phyloP scores from a whole-genome alignment of 1,284 basidiomycete genomes.

The Agroathelia rolfsii region DNA sequence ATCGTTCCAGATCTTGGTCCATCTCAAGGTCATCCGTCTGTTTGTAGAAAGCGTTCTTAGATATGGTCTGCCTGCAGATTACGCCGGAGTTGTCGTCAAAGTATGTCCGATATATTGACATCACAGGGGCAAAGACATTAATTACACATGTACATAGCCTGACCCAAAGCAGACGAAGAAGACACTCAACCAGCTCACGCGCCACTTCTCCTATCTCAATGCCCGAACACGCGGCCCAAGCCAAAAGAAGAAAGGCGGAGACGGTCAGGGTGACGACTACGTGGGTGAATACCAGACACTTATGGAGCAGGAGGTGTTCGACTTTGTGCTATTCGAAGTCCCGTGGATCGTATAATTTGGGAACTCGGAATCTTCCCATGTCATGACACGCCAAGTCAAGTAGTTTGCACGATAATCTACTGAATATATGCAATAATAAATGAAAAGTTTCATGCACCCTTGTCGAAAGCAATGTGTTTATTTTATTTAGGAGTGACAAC shows the following conservation, averaged over 20 bases:
- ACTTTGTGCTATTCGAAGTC: constrained; percentile 85
- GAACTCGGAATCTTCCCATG: no score
- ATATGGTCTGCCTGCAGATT: constrained; percentile 92
- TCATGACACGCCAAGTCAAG: no score
- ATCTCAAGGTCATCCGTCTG: constrained; percentile 85
- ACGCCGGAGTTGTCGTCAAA: constrained; percentile 76
- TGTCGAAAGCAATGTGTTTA: no score
- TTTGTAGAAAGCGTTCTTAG: constrained; percentile 95
- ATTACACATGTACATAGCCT: constrained; percentile 42
- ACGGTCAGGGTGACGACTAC: constrained; percentile 48
- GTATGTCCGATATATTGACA: constrained; percentile 29
- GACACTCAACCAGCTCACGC: constrained; percentile 63
- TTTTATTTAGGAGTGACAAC: no score
- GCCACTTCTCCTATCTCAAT: constrained; percentile 75
- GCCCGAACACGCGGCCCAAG: constrained; percentile 49
- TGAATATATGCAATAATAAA: no score
- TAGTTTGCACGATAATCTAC: no score
- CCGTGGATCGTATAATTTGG: constrained; percentile 74
- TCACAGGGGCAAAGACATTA: background rate
- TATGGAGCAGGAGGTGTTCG: constrained; percentile 90
- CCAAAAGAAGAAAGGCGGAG: constrained; percentile 31
- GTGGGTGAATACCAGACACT: constrained; percentile 84
- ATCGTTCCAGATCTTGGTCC: constrained; percentile 89
- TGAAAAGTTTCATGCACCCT: no score
- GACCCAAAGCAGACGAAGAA: constrained; percentile 81